Evolutionary conservation across 2,329 filamentous ascomycete species (phyloP), one percentile per base, ranked within the genome.

Genomic region (Colletotrichum lentis): DNA sequence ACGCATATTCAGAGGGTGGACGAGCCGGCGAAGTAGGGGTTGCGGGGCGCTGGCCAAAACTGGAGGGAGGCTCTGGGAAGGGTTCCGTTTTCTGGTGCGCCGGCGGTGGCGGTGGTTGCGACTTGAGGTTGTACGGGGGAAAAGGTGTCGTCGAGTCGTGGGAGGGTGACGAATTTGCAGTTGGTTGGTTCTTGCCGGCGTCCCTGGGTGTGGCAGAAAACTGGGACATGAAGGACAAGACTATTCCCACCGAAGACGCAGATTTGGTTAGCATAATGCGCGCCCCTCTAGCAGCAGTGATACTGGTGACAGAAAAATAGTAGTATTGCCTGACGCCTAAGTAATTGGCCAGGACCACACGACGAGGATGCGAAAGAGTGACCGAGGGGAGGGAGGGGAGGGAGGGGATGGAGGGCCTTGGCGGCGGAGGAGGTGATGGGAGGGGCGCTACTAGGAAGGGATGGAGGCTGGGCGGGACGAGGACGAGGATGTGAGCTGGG

Each of bases 221-320:
- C 80, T 90, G 88, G 79, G 91, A 93, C 86, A 96, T 95, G 81
- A 96, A 96, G 74, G 93, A 96, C 74, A 94, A 85, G 65, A 97
- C 93, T 96, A 78, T 71, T 63, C 64, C 66, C 57, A 66, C 49
- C 16, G 67, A 62, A 58, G 67, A 54, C 3, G 35, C 35, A 35
- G 66, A 68, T 47, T 66, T 69, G 57, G 67, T 69, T 52, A 69
- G 67, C 67, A 69, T 69, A 54, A 57, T 69, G 57, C 44, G n/a
- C 64, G 44, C 10, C n/a, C 46, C 24, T 54, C 43, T 31, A 47
- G 31, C 54, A 59, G 24, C 37, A 63, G 16, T 18, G 64, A 53
- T 27, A 44, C 49, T 37, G 12, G 41, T 39, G 52, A 31, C 37
- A 1, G 41, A 61, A 65, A 52, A 57, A 49, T 46, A 65, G 56